Base-by-base conservation (phyloP, 2,329 filamentous ascomycete species). In the Cordyceps pruinosa region DNA sequence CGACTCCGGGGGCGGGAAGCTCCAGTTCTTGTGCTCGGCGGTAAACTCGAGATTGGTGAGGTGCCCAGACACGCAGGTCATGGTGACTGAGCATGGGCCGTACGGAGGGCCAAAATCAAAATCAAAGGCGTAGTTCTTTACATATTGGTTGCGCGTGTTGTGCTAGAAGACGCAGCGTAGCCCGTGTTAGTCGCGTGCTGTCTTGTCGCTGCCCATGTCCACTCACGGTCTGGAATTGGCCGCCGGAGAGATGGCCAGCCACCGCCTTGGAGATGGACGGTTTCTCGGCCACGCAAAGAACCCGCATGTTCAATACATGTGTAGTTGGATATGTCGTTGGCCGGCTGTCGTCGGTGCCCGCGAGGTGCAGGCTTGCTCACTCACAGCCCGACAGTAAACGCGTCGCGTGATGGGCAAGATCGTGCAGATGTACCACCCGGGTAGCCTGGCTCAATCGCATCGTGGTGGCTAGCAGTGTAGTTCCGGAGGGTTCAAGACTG, bases 241-340 rank as follows among this genome's bases (percentile, higher is more conserved):
- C 89, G 50, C 94, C 93, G 32, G 88, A 89, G 28, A 99, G 81
- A 76, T 97, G 93, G 58, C 85, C 83, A 39, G 94, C 90, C 50
- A 99, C 93, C 37, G 93, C 91, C 73, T 94, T 97, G 58, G 94
- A 90, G 61, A 99, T 97, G 42, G 93, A 96, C 35, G 91, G 91
- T 79, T 99, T 82, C 64, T 82, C 80, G 42, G 80, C 79, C 64
- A 82, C 79, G 62, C 79, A 82, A 13, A 82, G 69, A 39, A 82
- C 74, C 65, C 70, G 80, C 73, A 82, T 82, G 69, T 75, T 78
- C 23, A 35, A 50, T 25, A 25, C 39, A 32, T 39, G 19, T 26
- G 25, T 34, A 12, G 34, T 26, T 45, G 7, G 23, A n/a, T 54
- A 13, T 41, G 30, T 47, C 28, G 26, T 25, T 10, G 19, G 2